phyloP scores from a whole-genome alignment of 176 grass and related monocot genomes.

The Panicum miliaceum region DNA sequence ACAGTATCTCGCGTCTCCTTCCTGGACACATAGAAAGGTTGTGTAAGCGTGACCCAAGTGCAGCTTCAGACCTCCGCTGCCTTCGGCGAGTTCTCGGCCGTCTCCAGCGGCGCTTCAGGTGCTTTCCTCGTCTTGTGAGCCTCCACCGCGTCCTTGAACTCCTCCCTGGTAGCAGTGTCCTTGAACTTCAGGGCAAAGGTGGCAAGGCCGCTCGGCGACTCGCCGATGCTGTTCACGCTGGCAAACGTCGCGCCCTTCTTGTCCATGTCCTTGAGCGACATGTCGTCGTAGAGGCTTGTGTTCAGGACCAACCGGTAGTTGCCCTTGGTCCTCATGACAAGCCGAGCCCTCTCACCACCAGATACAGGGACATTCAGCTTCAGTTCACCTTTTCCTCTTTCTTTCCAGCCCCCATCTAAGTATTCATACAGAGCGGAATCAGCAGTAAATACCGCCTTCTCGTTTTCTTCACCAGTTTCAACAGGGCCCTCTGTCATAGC shows the following conservation, averaged over 20 bases:
- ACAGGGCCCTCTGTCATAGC: constrained; percentile 79
- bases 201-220: constrained; percentile 53
- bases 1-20: constrained; percentile 9
- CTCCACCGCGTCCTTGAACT: constrained; percentile 63
- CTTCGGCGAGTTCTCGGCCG: constrained; percentile 50
- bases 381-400: constrained; percentile 95
- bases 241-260: constrained; percentile 93
- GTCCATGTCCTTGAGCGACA: constrained; percentile 93
- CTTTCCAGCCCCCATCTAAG: constrained; percentile 89
- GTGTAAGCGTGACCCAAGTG: neutral
- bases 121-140: constrained; percentile 52
- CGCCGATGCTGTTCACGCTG: constrained; percentile 76
- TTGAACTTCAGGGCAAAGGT: constrained; percentile 97
- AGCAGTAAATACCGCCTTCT: constrained; percentile 67
- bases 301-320: constrained; percentile 87
- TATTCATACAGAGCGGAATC: constrained; percentile 91
- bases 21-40: constrained; percentile 17
- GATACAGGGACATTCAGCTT: constrained; percentile 75
- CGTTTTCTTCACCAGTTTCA: constrained; percentile 98
- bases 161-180: constrained; percentile 70
- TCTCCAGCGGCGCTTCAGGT: constrained; percentile 25
- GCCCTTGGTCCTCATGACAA: constrained; percentile 92
- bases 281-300: constrained; percentile 82
- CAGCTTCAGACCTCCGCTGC: constrained; percentile 42
- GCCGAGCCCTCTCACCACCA: constrained; percentile 65